phyloP scores from a whole-genome alignment of 495 filamentous ascomycete genomes.

The Annulohypoxylon moriforme region DNA sequence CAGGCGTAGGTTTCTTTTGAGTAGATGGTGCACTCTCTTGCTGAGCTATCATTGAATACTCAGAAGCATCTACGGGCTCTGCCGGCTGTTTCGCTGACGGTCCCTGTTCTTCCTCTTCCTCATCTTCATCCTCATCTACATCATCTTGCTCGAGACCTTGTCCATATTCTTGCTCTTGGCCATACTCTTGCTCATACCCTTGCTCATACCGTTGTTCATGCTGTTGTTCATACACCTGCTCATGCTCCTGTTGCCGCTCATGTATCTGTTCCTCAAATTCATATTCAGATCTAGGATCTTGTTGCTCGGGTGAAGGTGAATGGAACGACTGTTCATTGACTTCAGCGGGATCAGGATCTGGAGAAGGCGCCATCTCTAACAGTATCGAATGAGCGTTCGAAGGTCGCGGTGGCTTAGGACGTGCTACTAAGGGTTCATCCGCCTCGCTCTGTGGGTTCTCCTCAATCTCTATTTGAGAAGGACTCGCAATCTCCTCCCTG shows the following conservation, averaged over 20 bases:
- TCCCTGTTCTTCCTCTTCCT: slow-evolving; percentile 4
- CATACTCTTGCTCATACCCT: not conserved
- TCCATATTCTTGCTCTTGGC: not conserved
- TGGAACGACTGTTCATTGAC: slow-evolving; percentile 8
- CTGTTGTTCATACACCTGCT: not conserved
- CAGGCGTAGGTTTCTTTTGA: slow-evolving; percentile 41
- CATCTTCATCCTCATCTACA: not conserved
- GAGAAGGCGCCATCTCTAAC: slow-evolving; percentile 1
- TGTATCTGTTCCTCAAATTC: slow-evolving; percentile 3
- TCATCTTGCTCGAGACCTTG: not conserved
- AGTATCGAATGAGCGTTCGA: slow-evolving; percentile 27
- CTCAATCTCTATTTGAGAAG: slow-evolving; percentile 53
- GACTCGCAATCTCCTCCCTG: slow-evolving; percentile 46
- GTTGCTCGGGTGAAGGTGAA: slow-evolving; percentile 9
- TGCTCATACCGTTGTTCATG: no score
- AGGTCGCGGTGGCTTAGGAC: slow-evolving; percentile 20
- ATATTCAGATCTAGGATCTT: not conserved
- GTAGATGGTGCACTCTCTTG: slow-evolving; percentile 25
- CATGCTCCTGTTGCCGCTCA: no score
- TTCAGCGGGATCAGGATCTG: not conserved
- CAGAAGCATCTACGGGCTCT: slow-evolving; percentile 32
- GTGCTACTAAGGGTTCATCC: slow-evolving; percentile 29
- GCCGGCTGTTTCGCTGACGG: not conserved
- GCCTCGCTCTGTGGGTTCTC: slow-evolving; percentile 46
- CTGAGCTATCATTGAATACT: slow-evolving; percentile 51